These are phyloP conservation scores for Aegilops speltoides DNA, from an alignment of 176 grass and related monocot species.

Conservation along the genomic window DNA sequence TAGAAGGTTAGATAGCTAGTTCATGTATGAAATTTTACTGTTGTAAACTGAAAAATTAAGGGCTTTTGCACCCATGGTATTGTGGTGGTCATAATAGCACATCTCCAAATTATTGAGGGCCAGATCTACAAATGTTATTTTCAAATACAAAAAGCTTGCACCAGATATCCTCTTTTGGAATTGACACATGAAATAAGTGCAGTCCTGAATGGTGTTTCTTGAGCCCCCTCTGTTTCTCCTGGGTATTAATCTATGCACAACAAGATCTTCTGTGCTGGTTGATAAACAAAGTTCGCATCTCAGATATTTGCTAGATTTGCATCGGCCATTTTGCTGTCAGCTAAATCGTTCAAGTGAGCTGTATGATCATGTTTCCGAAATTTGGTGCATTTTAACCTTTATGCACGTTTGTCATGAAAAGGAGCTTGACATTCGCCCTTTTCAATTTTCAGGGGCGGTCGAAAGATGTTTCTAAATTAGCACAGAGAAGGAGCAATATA, in stretches of 20 bases:
- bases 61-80: neutral
- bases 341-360: neutral
- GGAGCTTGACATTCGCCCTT: neutral
- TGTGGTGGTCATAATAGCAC: neutral
- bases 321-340: neutral
- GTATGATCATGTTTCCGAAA: neutral
- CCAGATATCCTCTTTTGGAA: neutral
- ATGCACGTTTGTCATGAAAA: neutral
- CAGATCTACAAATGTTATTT: neutral
- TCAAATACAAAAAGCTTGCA: neutral
- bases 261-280: neutral
- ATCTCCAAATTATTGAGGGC: neutral
- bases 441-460: neutral
- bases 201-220: neutral
- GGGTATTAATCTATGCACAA: neutral
- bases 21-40: neutral
- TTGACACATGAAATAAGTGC: neutral
- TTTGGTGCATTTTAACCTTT: neutral
- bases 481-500: neutral
- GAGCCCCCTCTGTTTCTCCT: neutral
- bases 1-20: too few species aligned
- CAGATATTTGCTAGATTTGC: neutral
- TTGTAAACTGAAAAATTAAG: neutral
- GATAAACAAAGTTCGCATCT: neutral
- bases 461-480: neutral